Evolutionary conservation across 192 early-diverging fungal genomes (phyloP), one percentile per base, ranked within the genome.

Genomic region (Backusella mclennaniae): DNA sequence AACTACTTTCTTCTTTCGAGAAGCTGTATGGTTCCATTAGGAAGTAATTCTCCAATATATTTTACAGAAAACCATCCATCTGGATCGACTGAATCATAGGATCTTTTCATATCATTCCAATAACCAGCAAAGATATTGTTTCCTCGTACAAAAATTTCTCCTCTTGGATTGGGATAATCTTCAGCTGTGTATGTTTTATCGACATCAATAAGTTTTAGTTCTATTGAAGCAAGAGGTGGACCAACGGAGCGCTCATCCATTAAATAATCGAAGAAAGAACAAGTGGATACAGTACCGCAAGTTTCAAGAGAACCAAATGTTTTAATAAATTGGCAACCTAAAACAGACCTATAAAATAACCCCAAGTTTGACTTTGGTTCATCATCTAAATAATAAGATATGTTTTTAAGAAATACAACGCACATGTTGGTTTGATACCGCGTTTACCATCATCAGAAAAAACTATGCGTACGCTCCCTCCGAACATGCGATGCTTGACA

Each of bases 41-140:
- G 82, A 17, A 77, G 44, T 19, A 79, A 26, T 74, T 80, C 82
- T 26, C 90, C 96, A 69, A 97, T 87, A 69, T 94, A 93, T 23
- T 96, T 94, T 2, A 94, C 94, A 75, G 88, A 88, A 29, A 91
- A 85, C 96, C 96, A 98, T 6, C 96, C 96, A 83, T 96, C 94
- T 14, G 81, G 82, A 56, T 93, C 88, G 31, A 97, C 78, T 12
- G 88, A 82, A 79, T 94, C 93, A 35, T 69, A 67, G 8, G 96
- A 95, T 73, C 93, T 89, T n/a, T 84, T 83, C 12, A 83, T 84
- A 70, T 92, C 89, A 77, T 94, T 92, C 85, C 89, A 94, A 83
- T 97, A 98, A 4, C 95, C 94, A 72, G 84, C 85, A 84, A 96
- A 94, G 35, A 94, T 89, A 73, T 87, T 89, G 29, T 81, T 76